A percentile compares a stretch with the other conserved stretches of the same genome.
These are phyloP conservation scores for Grigorovia jiainica DNA, from an alignment of 805 yeast genomes.

Conservation along the genomic window DNA sequence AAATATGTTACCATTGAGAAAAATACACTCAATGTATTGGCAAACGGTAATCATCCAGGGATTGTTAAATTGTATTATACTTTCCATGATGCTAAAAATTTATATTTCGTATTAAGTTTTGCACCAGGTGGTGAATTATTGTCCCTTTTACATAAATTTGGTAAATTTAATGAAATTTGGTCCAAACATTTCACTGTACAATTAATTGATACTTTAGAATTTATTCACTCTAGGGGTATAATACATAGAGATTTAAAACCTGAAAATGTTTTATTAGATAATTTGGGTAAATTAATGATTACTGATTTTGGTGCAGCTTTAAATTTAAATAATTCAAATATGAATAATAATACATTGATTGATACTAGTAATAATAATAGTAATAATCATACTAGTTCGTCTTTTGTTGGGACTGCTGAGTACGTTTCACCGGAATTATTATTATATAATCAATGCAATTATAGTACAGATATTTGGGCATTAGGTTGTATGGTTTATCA, in stretches of 20 bases:
- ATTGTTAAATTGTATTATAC: slow-evolving; percentile 87
- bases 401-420: slow-evolving; percentile 97
- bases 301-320: slow-evolving; percentile 98
- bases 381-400: slow-evolving; percentile 32
- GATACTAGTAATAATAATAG: slow-evolving; percentile 12
- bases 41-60: slow-evolving; percentile 81
- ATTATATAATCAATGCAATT: slow-evolving; percentile 69
- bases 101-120: slow-evolving; percentile 87
- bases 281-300: slow-evolving; percentile 78
- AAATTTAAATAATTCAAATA: slow-evolving; percentile 22
- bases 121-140: slow-evolving; percentile 94
- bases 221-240: slow-evolving; percentile 81
- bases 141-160: slow-evolving; percentile 64
- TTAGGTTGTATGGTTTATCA: slow-evolving; percentile 83
- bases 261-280: slow-evolving; percentile 78
- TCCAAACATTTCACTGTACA: slow-evolving; percentile 77
- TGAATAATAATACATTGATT: neutral
- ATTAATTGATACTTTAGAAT: slow-evolving; percentile 80
- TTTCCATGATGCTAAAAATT: slow-evolving; percentile 80
- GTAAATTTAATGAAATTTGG: slow-evolving; percentile 66
- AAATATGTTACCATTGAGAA: slow-evolving; percentile 95
- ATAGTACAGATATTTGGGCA: slow-evolving; percentile 88
- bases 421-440: slow-evolving; percentile 90
- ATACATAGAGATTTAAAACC: slow-evolving; percentile 94
- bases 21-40: slow-evolving; percentile 69